Conservation (phyloP, 2,329 filamentous ascomycete species). For the Colletotrichum graminicola region DNA sequence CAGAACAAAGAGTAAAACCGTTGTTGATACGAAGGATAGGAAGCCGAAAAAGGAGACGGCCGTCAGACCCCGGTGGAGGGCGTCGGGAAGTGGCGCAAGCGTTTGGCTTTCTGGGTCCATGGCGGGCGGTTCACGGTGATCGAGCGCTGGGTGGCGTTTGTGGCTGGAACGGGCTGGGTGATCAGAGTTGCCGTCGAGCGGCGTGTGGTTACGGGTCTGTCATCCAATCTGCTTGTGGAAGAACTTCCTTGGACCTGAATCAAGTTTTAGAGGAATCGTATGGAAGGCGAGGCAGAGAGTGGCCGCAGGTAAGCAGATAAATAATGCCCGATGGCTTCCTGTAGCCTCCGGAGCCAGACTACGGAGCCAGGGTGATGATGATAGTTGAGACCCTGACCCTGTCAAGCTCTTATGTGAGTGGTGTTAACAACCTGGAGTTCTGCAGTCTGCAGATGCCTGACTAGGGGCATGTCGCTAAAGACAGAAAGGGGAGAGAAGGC, state of each 20-base stretch:
- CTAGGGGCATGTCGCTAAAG: slow-evolving; percentile 17
- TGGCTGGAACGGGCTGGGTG: not conserved
- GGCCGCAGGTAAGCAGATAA: slow-evolving; percentile 24
- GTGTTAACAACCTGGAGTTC: slow-evolving; percentile 10
- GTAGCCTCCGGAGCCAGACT: slow-evolving; percentile 1
- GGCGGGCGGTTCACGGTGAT: not conserved
- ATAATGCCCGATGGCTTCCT: slow-evolving; percentile 1
- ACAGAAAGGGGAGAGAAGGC: slow-evolving; percentile 5
- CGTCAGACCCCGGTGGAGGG: slow-evolving; percentile 52
- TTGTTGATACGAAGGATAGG: slow-evolving; percentile 52
- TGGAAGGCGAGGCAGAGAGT: slow-evolving; percentile 1
- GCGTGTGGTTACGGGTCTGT: slow-evolving; percentile 6
- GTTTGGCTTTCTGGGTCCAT: slow-evolving; percentile 43
- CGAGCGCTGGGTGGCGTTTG: slow-evolving; percentile 18
- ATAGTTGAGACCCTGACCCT: slow-evolving; percentile 28
- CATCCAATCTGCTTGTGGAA: slow-evolving; percentile 10
- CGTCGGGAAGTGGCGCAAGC: slow-evolving; percentile 51
- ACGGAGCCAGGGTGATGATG: slow-evolving; percentile 17
- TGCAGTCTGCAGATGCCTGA: slow-evolving; percentile 11
- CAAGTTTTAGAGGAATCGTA: not conserved
- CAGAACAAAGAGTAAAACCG: slow-evolving; percentile 51
- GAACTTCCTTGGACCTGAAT: not conserved
- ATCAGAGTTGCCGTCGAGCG: not conserved
- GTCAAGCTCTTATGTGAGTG: not conserved
- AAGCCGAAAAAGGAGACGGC: slow-evolving; percentile 54